These are phyloP conservation scores for Globisporangium okanoganense DNA, from an alignment of 352 stramenopile genomes.

Conservation along the genomic window DNA sequence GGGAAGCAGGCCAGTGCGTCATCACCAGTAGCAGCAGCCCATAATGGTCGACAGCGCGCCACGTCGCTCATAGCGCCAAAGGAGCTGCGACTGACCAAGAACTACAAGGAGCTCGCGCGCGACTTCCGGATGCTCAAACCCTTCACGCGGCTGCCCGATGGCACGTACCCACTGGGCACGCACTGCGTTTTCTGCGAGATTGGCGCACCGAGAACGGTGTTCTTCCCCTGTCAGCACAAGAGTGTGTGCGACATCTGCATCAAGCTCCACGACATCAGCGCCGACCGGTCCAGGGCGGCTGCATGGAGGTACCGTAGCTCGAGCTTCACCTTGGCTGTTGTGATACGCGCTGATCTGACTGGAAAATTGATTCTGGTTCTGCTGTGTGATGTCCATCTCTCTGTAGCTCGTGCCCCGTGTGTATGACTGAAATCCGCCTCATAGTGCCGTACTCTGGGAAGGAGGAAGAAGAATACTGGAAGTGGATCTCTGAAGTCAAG, in stretches of 20 bases:
- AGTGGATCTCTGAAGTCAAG: constrained; percentile 49
- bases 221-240: constrained; percentile 69
- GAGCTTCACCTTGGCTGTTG: not conserved
- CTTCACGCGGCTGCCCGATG: constrained; percentile 42
- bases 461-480: constrained; percentile 63
- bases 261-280: constrained; percentile 32
- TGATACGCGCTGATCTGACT: not conserved
- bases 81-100: constrained; percentile 32
- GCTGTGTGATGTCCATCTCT: constrained; percentile 2
- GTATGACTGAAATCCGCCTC: constrained; percentile 53
- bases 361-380: not conserved
- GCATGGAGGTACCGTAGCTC: constrained; percentile 34
- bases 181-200: constrained; percentile 45
- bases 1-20: too few relatives aligned
- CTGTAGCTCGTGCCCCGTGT: constrained; percentile 57
- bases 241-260: constrained; percentile 61
- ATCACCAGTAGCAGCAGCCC: not conserved
- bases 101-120: constrained; percentile 50
- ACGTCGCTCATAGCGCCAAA: constrained; percentile 13
- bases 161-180: constrained; percentile 32
- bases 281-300: constrained; percentile 15
- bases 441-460: constrained; percentile 49
- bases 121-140: constrained; percentile 49
- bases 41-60: constrained; percentile 13
- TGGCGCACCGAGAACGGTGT: constrained; percentile 28